Evolutionary conservation across 805 yeast genomes (phyloP).

Genomic region (Kuraishia ogatae): DNA sequence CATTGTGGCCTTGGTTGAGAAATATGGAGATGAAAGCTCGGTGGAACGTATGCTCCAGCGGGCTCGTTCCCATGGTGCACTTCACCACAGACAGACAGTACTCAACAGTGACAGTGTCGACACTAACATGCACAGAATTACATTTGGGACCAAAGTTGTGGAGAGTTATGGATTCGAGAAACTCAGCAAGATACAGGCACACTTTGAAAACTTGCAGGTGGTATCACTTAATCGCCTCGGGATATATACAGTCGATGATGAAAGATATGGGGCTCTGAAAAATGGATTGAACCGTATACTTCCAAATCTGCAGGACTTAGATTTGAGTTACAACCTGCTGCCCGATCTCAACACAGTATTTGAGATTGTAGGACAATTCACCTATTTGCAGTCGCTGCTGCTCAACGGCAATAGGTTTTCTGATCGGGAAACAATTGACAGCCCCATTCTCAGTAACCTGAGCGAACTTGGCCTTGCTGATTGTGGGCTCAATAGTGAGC

Average conservation of each 20-base stretch:
- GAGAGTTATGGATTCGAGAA: constrained; percentile 62
- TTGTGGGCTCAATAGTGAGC: constrained; percentile 1
- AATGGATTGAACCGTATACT: constrained; percentile 6
- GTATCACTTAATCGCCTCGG: constrained; percentile 40
- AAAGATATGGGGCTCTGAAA: neutral
- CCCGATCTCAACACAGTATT: constrained; percentile 28
- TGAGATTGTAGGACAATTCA: constrained; percentile 26
- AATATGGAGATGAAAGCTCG: constrained; percentile 33
- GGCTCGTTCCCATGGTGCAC: constrained; percentile 1
- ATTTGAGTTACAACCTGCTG: constrained; percentile 54
- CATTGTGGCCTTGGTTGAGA: constrained; percentile 37
- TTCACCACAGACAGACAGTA: neutral
- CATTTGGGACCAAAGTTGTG: constrained; percentile 47
- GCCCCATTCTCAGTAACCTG: constrained; percentile 1
- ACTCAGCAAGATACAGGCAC: constrained; percentile 35
- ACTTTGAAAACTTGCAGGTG: constrained; percentile 33
- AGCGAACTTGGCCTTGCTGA: constrained; percentile 12
- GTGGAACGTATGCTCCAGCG: constrained; percentile 3
- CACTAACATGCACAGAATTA: constrained; percentile 19
- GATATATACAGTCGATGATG: constrained; percentile 17
- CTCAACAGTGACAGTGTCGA: constrained; percentile 7
- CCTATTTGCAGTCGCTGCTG: constrained; percentile 30
- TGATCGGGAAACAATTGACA: neutral
- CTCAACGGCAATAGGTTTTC: constrained; percentile 46
- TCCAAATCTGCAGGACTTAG: constrained; percentile 29